Conservation (phyloP, 169 alveolate genomes). For the Plasmodium ovale region DNA sequence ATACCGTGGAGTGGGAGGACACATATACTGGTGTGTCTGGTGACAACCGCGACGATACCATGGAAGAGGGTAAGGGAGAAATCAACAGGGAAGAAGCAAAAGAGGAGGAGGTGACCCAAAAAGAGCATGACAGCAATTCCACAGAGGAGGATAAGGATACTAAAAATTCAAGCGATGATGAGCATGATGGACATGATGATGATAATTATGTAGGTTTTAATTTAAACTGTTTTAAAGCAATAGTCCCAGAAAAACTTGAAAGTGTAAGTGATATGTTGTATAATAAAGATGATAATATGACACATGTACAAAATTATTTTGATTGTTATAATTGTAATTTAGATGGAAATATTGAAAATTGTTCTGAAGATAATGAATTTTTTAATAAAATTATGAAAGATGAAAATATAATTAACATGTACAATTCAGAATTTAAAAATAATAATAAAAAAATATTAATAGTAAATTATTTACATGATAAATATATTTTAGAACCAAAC, state of each 20-base stretch:
- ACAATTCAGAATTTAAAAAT: too few species aligned
- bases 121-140: not conserved
- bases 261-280: not conserved
- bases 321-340: not conserved
- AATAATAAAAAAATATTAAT: too few species aligned
- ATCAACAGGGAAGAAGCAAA: not conserved
- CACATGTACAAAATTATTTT: not conserved
- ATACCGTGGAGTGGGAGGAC: not conserved
- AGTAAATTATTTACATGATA: conserved; percentile 28
- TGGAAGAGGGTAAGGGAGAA: not conserved
- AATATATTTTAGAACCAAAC: conserved; percentile 19
- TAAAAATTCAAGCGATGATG: not conserved
- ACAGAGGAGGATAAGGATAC: not conserved
- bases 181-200: conserved; percentile 6
- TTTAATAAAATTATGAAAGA: too few species aligned
- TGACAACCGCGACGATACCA: not conserved
- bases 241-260: not conserved
- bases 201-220: conserved; percentile 23
- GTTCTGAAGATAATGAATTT: not conserved
- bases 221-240: conserved; percentile 11
- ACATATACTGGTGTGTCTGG: not conserved
- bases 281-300: conserved; percentile 3
- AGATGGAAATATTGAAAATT: not conserved
- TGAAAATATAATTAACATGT: too few species aligned
- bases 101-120: not conserved